Base-by-base conservation (phyloP, 164 flowering plant species). In the Vitis rotundifolia region DNA sequence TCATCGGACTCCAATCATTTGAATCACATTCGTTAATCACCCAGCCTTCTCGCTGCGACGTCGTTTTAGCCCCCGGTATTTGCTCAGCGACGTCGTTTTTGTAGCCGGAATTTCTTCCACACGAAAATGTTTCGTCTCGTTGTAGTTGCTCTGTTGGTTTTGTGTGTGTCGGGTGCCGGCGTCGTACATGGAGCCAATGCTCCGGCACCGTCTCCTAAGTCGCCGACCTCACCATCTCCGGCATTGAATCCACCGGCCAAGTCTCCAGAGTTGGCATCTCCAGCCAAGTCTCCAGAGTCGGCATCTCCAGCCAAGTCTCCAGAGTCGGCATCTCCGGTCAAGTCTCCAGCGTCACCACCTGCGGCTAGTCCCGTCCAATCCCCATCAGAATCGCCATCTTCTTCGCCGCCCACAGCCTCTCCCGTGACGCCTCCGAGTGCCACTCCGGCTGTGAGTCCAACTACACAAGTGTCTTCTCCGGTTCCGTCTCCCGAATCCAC, bases 131-230 rank as follows among this genome's bases (percentile, higher is more conserved):
- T 1, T 28, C 52, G 57, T 18, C 18, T 65, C 15, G 31, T 28
- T 29, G 68, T 29, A 2, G 8, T 65, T 29, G 68, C 71, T 29
- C 1, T 61, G 2, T 51, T 69, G 28, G 22, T 66, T 8, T 16
- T 72, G 6, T 67, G 54, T 13, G 54, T 63, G 5, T 65, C 75
- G 37, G 65, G 62, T 68, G 61, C 66, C 71, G 66, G 69, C 9
- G 8, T 13, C n/a, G 80, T 75, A 12, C 83, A 72, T 60, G 58
- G 63, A n/a, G 56, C 69, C 69, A 53, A 57, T 72, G 75, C 81
- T 1, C 81, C 84, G 53, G 70, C 75, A 26, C 57, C 65, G 15
- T n/a, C 81, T 8, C 85, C 82, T 0, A 60, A 56, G 10, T 19
- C 80, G 0, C 60, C 75, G 2, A 29, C 60, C 4, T 49, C 82